A percentile compares a stretch with the other conserved stretches of the same genome.
Conservation (phyloP, 371 early-diverging fungal genomes). For the Saksenaea vasiformis region DNA sequence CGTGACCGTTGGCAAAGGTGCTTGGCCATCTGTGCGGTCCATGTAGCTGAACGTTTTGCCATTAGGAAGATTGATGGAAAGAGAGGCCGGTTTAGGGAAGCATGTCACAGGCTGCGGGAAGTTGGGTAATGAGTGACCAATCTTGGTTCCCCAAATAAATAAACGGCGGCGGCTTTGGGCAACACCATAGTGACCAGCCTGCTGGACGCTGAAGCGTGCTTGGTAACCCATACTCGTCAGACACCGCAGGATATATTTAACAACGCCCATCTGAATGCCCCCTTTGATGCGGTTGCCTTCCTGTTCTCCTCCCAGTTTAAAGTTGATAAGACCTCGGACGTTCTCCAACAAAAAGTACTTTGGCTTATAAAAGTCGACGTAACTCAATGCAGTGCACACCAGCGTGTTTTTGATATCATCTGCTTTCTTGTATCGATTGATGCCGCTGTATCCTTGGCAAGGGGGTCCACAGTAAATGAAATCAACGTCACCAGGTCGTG, state of each 20-base stretch:
- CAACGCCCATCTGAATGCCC: constrained; percentile 54
- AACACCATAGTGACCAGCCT: constrained; percentile 61
- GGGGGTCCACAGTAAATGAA: constrained; percentile 73
- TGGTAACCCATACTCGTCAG: constrained; percentile 67
- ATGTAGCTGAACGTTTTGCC: constrained; percentile 33
- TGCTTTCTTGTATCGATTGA: constrained; percentile 57
- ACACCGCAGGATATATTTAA: constrained; percentile 64
- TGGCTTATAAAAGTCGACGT: constrained; percentile 66
- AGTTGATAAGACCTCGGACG: constrained; percentile 54
- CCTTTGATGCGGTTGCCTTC: constrained; percentile 44
- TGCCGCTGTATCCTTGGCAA: constrained; percentile 67
- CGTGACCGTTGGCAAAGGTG: constrained; percentile 53
- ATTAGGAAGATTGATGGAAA: constrained; percentile 35
- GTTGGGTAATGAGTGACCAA: constrained; percentile 51
- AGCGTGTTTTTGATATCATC: constrained; percentile 65
- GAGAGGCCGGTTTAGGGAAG: constrained; percentile 32
- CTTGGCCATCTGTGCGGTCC: constrained; percentile 39
- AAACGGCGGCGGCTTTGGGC: constrained; percentile 62
- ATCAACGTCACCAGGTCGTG: constrained; percentile 58
- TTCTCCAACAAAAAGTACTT: constrained; percentile 65
- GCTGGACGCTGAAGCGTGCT: constrained; percentile 54
- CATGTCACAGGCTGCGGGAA: constrained; percentile 55
- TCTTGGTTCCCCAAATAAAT: constrained; percentile 59
- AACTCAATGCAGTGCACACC: constrained; percentile 57
- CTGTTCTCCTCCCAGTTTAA: constrained; percentile 53